Base-by-base conservation (phyloP, 768 basidiomycete species). In the Naganishia kalamii region DNA sequence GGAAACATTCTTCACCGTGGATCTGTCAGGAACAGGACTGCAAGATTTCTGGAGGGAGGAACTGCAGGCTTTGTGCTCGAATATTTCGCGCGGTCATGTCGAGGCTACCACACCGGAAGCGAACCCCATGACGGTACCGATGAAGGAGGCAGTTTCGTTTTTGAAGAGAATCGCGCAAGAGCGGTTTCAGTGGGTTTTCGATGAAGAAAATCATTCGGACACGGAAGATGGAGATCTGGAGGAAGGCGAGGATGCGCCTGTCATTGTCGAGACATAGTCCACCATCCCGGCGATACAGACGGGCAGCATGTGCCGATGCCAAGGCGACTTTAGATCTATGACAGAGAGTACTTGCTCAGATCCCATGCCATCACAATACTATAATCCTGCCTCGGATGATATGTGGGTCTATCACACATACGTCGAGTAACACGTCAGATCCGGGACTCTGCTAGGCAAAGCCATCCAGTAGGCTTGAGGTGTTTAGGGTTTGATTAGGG, bases 241-340 rank as follows among this genome's bases (percentile, higher is more conserved):
- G 19, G 75, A 76, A 67, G 74, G 76, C 11, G 76, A 77, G 61
- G 75, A 77, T 61, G 76, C 76, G 13, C 76, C 76, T 12, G 68
- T 74, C 6, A 64, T 77, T 8, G 76, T 77, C 19, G 74, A 77
- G 15, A 29, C 46, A 23, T 66, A 52, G 35, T 13, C 19, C 37
- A 37, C 23, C 35, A 40, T n/a, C n/a, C n/a, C n/a, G n/a, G n/a
- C n/a, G n/a, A n/a, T n/a, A n/a, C n/a, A n/a, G n/a, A n/a, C n/a
- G n/a, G n/a, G n/a, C n/a, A n/a, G n/a, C n/a, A n/a, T n/a, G n/a
- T n/a, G n/a, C n/a, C n/a, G n/a, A n/a, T n/a, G n/a, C n/a, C n/a
- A n/a, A n/a, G n/a, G n/a, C n/a, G n/a, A n/a, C n/a, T n/a, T n/a
- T n/a, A n/a, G n/a, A n/a, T n/a, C n/a, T n/a, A n/a, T n/a, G n/a